Conservation (phyloP, 2,329 filamentous ascomycete species). For the Biscogniauxia mediterranea region DNA sequence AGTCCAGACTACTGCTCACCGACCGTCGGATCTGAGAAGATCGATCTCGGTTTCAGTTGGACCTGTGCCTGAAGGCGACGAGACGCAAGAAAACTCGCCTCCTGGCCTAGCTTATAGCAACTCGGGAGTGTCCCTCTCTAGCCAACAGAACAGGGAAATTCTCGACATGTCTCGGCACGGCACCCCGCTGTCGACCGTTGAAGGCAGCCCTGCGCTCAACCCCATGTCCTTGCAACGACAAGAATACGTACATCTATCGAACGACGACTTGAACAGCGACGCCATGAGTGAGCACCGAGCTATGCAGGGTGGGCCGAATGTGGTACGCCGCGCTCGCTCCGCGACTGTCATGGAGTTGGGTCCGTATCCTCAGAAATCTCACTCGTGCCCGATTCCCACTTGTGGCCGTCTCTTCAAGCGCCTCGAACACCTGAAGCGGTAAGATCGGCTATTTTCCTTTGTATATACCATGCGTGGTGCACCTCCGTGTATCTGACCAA, state of each 20-base stretch:
- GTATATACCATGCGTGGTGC: constrained; percentile 37
- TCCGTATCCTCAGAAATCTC: constrained; percentile 95
- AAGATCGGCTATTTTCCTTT: constrained; percentile 53
- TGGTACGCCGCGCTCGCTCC: constrained; percentile 85
- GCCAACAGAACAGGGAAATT: constrained; percentile 73
- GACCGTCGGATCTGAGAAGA: constrained; percentile 85
- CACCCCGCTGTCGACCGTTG: constrained; percentile 82
- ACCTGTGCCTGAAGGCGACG: constrained; percentile 76
- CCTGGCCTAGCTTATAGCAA: constrained; percentile 72
- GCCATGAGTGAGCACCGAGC: constrained; percentile 63
- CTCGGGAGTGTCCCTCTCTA: constrained; percentile 60
- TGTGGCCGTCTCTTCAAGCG: constrained; percentile 98
- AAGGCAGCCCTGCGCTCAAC: constrained; percentile 77
- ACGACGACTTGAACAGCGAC: constrained; percentile 59
- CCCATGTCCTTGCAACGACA: constrained; percentile 67
- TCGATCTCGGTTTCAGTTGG: constrained; percentile 88
- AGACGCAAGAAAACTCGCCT: constrained; percentile 75
- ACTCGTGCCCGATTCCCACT: constrained; percentile 98
- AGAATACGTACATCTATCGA: constrained; percentile 63
- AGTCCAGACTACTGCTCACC: constrained; percentile 60
- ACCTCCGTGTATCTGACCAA: constrained; percentile 47
- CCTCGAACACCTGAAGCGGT: constrained; percentile 98
- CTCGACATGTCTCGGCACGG: constrained; percentile 83
- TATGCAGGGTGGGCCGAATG: constrained; percentile 70
- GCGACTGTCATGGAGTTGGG: constrained; percentile 96